Evolutionary conservation across 2,329 filamentous ascomycete species (phyloP).

Genomic region (Annulohypoxylon truncatum): DNA sequence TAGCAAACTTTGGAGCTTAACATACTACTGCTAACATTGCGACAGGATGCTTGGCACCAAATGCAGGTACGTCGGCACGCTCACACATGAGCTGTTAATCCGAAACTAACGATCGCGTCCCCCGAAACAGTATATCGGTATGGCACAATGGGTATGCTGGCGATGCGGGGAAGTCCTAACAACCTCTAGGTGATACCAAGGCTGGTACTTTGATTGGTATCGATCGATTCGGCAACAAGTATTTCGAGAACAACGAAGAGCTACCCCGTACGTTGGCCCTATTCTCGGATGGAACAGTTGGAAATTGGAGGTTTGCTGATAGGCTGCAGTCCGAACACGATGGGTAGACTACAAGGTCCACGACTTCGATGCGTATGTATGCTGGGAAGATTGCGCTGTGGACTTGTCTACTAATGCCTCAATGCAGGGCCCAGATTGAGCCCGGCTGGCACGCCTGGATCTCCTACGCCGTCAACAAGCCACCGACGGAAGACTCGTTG

Average conservation of each 20-base stretch:
- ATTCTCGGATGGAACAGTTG: neutral
- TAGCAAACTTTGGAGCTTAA: slow-evolving; percentile 4
- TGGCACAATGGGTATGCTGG: slow-evolving; percentile 4
- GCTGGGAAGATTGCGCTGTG: neutral
- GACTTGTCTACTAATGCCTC: slow-evolving; percentile 26
- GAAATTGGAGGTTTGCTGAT: slow-evolving; percentile 24
- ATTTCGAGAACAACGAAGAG: slow-evolving; percentile 95
- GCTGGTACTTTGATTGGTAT: slow-evolving; percentile 84
- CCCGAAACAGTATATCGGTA: slow-evolving; percentile 67
- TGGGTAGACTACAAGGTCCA: slow-evolving; percentile 97
- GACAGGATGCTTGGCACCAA: slow-evolving; percentile 89
- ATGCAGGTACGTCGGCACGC: slow-evolving; percentile 77
- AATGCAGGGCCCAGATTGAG: slow-evolving; percentile 79
- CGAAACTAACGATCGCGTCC: slow-evolving; percentile 43
- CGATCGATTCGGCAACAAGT: slow-evolving; percentile 97
- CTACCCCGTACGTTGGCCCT: slow-evolving; percentile 77
- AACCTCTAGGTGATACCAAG: slow-evolving; percentile 87
- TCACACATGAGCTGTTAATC: slow-evolving; percentile 41
- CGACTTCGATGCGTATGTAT: slow-evolving; percentile 79
- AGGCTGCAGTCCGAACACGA: slow-evolving; percentile 80
- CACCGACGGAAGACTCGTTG: slow-evolving; percentile 80
- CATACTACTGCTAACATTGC: slow-evolving; percentile 34
- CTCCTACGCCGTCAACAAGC: slow-evolving; percentile 89
- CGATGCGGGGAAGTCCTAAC: slow-evolving; percentile 20
- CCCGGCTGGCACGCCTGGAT: slow-evolving; percentile 99